Base-by-base conservation (phyloP, 805 yeast genomes). In the Kazachstania martiniae region DNA sequence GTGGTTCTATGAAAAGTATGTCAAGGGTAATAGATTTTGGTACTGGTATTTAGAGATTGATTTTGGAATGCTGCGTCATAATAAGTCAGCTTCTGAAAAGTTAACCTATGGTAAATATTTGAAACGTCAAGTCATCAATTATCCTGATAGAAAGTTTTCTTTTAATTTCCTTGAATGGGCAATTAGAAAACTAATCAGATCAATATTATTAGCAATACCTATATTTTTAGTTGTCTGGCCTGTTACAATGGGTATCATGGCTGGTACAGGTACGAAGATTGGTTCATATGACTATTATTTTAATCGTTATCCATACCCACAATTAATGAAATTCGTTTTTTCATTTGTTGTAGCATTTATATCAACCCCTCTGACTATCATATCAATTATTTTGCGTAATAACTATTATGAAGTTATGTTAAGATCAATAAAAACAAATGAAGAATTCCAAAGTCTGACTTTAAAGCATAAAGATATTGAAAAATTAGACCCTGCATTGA, bases 141-240 rank as follows among this genome's bases (percentile, higher is more conserved):
- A 42, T 14, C 43, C 47, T 14, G 29, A 38, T 18, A 34, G 31
- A 29, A 32, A 28, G 3, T 21, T 18, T 12, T 29, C 37, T 12
- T 33, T 36, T n/a, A 47, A 44, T 18, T 17, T 44, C 8, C 22
- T 29, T 8, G 35, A 34, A 17, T 47, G 50, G 49, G 9, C 35
- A 9, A 14, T 44, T 7, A 29, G 41, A 15, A 47, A 44, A 36
- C 28, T 38, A 8, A 25, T 40, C 6, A 38, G 50, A 18, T 38
- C 40, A 12, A 27, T 46, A 29, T 30, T 42, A 8, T 33, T 38
- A 2, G 41, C 43, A 9, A 32, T 39, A 1, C 26, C 35, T 17
- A 24, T 42, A 5, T 49, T 47, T 33, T 18, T 41, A n/a, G 32
- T 41, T 12, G 39, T 46, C 10, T 49, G 53, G 53, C 53, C 53